These are phyloP conservation scores for Penicillium malachiteum DNA, from an alignment of 495 filamentous ascomycete genomes.

Conservation along the genomic window DNA sequence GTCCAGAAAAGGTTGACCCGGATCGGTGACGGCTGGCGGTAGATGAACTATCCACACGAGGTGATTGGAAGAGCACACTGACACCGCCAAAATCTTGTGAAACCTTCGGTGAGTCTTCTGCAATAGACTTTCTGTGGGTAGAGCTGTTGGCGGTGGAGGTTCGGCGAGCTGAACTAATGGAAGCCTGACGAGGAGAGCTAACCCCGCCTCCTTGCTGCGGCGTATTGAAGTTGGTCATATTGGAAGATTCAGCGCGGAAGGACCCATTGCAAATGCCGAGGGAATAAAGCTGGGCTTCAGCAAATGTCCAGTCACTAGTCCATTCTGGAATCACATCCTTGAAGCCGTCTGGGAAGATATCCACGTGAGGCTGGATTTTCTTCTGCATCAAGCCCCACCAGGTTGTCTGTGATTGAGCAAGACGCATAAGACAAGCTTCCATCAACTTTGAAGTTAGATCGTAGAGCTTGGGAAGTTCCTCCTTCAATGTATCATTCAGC, in stretches of 20 bases:
- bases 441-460: constrained; percentile 73
- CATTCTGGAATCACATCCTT: constrained; percentile 69
- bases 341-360: constrained; percentile 63
- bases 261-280: constrained; percentile 60
- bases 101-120: constrained; percentile 60
- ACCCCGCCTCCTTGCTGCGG: constrained; percentile 40
- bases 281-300: constrained; percentile 48
- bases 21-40: constrained; percentile 29
- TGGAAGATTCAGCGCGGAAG: constrained; percentile 50
- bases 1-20: constrained; percentile 33
- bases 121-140: constrained; percentile 59
- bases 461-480: constrained; percentile 87
- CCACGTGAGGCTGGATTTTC: constrained; percentile 74
- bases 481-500: constrained; percentile 87
- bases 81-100: constrained; percentile 51
- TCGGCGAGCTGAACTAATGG: constrained; percentile 41
- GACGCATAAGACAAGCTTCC: constrained; percentile 73
- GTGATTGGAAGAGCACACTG: constrained; percentile 30
- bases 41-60: constrained; percentile 2
- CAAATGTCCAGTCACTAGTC: constrained; percentile 65
- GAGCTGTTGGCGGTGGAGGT: constrained; percentile 46
- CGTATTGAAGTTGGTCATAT: constrained; percentile 54
- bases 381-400: constrained; percentile 80
- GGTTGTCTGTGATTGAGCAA: constrained; percentile 73
- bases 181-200: constrained; percentile 44